Conservation (phyloP, 768 basidiomycete species). For the Clitopilus passeckerianus region DNA sequence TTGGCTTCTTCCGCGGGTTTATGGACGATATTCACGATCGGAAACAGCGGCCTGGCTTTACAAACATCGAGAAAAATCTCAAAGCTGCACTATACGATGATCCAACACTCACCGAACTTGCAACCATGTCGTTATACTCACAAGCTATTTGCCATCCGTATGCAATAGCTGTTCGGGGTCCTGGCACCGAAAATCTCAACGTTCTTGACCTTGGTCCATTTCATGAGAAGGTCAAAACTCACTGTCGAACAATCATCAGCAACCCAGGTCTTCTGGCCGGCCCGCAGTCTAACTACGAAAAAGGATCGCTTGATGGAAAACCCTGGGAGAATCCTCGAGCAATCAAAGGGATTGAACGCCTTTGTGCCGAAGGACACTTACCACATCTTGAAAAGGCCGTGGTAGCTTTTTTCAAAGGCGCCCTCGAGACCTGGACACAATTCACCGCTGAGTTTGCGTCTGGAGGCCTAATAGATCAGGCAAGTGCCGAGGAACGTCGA, state of each 20-base stretch:
- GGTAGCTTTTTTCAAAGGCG: slow-evolving; percentile 18
- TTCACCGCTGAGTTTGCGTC: slow-evolving; percentile 22
- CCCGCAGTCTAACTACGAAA: slow-evolving; percentile 8
- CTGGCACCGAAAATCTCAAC: slow-evolving; percentile 8
- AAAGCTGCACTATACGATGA: slow-evolving; percentile 16
- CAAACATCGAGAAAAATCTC: slow-evolving; percentile 20
- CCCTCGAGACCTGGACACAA: slow-evolving; percentile 9
- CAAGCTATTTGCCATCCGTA: slow-evolving; percentile 22
- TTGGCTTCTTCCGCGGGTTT: slow-evolving; percentile 15
- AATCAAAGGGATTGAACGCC: slow-evolving; percentile 10
- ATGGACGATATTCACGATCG: slow-evolving; percentile 16
- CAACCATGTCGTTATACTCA: slow-evolving; percentile 17
- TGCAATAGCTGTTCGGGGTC: slow-evolving; percentile 15
- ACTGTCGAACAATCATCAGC: slow-evolving; percentile 13
- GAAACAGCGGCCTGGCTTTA: slow-evolving; percentile 17
- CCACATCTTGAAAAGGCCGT: slow-evolving; percentile 12
- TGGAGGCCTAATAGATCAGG: slow-evolving; percentile 20
- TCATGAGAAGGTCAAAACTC: slow-evolving; percentile 10
- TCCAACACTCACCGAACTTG: slow-evolving; percentile 22
- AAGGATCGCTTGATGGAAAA: slow-evolving; percentile 18
- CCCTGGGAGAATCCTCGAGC: slow-evolving; percentile 15
- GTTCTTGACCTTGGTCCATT: slow-evolving; percentile 20
- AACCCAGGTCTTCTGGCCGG: slow-evolving; percentile 14
- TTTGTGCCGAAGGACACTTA: slow-evolving; percentile 3
- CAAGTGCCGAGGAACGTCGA: slow-evolving; percentile 12